Evolutionary conservation across 768 basidiomycete species (phyloP), one percentile per base, ranked within the genome.

Genomic region (Fomitopsis serialis): DNA sequence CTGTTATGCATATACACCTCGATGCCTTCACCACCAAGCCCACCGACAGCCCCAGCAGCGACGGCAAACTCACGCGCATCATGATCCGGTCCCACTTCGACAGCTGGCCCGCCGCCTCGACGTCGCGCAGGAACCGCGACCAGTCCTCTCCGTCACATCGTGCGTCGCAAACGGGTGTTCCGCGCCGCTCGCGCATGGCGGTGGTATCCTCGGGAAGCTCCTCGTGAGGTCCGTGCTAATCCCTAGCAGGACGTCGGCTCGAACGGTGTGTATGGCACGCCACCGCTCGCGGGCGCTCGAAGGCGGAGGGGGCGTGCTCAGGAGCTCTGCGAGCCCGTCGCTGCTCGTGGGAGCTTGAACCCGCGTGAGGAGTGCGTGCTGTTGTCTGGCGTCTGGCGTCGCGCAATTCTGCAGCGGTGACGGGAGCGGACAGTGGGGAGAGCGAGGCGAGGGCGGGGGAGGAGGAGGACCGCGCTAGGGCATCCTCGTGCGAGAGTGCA

Each of bases 81-180:
- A 52, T 45, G 54, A 58, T 48, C n/a, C 32, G n/a, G 21, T 58
- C 54, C 54, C 40, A 52, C 49, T 19, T 25, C 19, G 53, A 44
- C 4, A 45, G 43, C 52, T 43, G 7, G 10, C 53, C 48, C n/a
- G 48, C 57, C 12, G 12, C 48, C 46, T 46, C 35, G 19, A 58
- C 50, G 22, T 58, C 45, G 3, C 29, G 15, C 27, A 58, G 46
- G 46, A 58, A 58, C 19, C 29, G 53, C 32, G 45, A 27, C 80
- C 80, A 81, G 61, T 81, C 80, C 8, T 59, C 61, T 79, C 72
- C 0, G 52, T 57, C 2, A 81, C 62, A 57, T 80, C 78, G 63
- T 78, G 74, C 29, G 73, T 66, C 19, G 62, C 56, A 57, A 81
- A 81, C n/a, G 79, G 79, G 58, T 81, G 80, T 3, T 69, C 70